Evolutionary conservation across 1,284 basidiomycete genomes (phyloP).

Genomic region (Ganoderma lingzhi): DNA sequence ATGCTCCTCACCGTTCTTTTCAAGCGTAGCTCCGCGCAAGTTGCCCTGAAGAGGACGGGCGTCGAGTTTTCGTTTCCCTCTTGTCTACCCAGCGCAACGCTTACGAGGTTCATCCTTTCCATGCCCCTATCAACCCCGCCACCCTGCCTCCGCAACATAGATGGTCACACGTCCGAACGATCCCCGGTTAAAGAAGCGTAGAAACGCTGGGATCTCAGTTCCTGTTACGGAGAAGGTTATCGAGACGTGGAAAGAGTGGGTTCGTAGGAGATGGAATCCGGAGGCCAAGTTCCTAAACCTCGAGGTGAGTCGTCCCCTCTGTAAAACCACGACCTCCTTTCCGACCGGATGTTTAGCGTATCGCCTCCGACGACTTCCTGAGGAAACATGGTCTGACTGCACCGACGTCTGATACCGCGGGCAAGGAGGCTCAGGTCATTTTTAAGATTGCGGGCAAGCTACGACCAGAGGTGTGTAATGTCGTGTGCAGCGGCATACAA

Average conservation of each 20-base stretch:
- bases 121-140: constrained; percentile 38
- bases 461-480: constrained; percentile 68
- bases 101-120: constrained; percentile 47
- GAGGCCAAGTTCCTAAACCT: constrained; percentile 80
- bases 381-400: constrained; percentile 70
- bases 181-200: constrained; percentile 5
- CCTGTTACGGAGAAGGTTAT: constrained; percentile 49
- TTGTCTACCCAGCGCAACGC: constrained; percentile 46
- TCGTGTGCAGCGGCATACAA: constrained; percentile 12
- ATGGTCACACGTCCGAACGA: constrained; percentile 4
- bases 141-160: constrained; percentile 14
- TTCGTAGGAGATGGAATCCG: constrained; percentile 73
- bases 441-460: constrained; percentile 86
- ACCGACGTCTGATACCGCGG: constrained; percentile 66
- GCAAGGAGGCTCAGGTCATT: constrained; percentile 79
- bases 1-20: constrained; percentile 41
- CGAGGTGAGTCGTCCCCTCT: constrained; percentile 59
- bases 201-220: constrained; percentile 4
- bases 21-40: constrained; percentile 34
- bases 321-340: not conserved
- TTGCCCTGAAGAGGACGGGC: constrained; percentile 36
- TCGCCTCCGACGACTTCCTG: constrained; percentile 79
- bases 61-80: constrained; percentile 42
- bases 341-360: constrained; percentile 44
- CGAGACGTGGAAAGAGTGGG: constrained; percentile 75